Evolutionary conservation across 192 early-diverging fungal species (phyloP), one percentile per base, ranked within the genome.

Genomic region (Backusella australiensis): DNA sequence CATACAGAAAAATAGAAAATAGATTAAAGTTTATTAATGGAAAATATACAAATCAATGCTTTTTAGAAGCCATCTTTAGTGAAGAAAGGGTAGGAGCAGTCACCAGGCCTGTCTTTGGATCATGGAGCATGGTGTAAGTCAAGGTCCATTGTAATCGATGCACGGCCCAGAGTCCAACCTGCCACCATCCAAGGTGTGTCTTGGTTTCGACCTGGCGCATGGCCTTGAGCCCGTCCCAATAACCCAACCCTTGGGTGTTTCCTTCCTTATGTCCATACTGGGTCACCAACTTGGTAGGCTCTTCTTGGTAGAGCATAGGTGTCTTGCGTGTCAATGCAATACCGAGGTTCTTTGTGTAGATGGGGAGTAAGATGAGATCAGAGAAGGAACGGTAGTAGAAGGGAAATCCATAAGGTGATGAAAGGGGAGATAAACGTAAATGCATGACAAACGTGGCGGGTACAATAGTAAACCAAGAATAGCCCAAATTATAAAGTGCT

Each of bases 121-220:
- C 80, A 66, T 77, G 80, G 11, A 81, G n/a, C 75, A 81, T 76
- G n/a, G 76, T 71, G 46, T 78, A 81, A 17, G 76, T 71, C 49
- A 77, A 39, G 1, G 72, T 74, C 80, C 80, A 81, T 36, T 81
- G 76, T 29, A 81, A 26, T 34, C 73, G 53, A 39, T 75, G 71
- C 34, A 73, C 52, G 6, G 74, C 36, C 79, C 79, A 72, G 23
- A 44, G 35, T 0, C 34, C n/a, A 1, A 74, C 23, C n/a, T 76
- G 74, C 78, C 74, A 80, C 78, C 78, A 80, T 21, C 42, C n/a
- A 23, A 76, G 59, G 7, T 11, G 49, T 46, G 49, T 35, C 39
- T 65, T 44, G 11, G 4, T 63, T 19, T 71, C 81, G 14, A 52
- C 12, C 6, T 49, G 56, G 12, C 65, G 65, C 66, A 83, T 72